Percentiles rank a stretch among this genome's conserved stretches.
Conservation (phyloP, 306 rosid genomes). For the Gleditsia sinensis region DNA sequence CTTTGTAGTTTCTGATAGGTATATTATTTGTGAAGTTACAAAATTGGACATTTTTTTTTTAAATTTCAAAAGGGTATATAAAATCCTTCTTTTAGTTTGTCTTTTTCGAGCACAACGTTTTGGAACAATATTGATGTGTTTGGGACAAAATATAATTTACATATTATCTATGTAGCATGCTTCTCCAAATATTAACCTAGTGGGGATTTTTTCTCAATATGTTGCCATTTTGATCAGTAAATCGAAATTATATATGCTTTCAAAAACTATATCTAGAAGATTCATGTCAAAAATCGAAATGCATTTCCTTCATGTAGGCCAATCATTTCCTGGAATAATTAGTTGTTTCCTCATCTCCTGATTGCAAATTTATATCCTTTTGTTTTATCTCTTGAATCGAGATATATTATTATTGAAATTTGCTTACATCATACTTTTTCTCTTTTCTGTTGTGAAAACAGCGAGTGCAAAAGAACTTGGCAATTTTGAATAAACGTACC, state of each 20-base stretch:
- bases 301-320: too few relatives aligned
- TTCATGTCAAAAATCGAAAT: too few relatives aligned
- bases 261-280: too few relatives aligned
- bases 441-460: conserved; percentile 48
- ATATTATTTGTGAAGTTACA: neutral
- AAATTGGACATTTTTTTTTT: too few relatives aligned
- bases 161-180: neutral
- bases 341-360: too few relatives aligned
- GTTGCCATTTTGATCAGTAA: too few relatives aligned
- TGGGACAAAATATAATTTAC: neutral
- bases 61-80: neutral
- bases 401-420: conserved; percentile 9
- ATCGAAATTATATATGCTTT: too few relatives aligned
- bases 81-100: neutral
- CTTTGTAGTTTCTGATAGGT: conserved; percentile 8
- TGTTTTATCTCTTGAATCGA: conserved; percentile 14
- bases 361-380: too few relatives aligned
- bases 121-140: neutral
- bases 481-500: conserved; percentile 76
- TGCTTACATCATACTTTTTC: conserved; percentile 25
- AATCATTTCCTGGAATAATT: too few relatives aligned
- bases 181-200: neutral
- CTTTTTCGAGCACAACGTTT: neutral
- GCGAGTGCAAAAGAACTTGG: conserved; percentile 95
- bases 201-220: too few relatives aligned